Evolutionary conservation across 202 grass and related monocot species (phyloP).

Genomic region (Tripidium arundinaceum): DNA sequence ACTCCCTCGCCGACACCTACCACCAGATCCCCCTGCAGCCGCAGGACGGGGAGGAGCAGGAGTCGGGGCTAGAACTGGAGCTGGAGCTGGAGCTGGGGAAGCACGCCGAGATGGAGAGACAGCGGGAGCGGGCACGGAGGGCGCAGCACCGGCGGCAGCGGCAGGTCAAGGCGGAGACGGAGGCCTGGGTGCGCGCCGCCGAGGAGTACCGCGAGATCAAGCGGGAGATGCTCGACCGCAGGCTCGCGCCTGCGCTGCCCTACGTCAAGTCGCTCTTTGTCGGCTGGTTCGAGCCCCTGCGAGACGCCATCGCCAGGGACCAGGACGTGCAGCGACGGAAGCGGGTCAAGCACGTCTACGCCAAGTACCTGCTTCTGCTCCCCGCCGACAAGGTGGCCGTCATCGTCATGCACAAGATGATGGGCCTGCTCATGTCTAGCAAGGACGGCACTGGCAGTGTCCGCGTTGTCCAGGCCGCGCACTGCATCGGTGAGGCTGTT

Average conservation of each 20-base stretch:
- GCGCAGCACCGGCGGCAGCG: conserved; percentile 50
- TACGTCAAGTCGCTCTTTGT: conserved; percentile 94
- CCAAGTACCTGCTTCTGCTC: conserved; percentile 45
- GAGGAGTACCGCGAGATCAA: conserved; percentile 88
- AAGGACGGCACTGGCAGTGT: conserved; percentile 64
- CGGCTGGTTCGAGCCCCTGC: conserved; percentile 86
- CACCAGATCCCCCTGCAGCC: conserved; percentile 43
- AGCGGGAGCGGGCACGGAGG: conserved; percentile 22
- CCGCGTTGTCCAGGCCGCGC: conserved; percentile 61
- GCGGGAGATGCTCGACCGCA: conserved; percentile 85
- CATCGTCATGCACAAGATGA: conserved; percentile 97
- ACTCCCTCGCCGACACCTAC: conserved; percentile 45
- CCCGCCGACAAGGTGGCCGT: conserved; percentile 94
- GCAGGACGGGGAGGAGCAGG: neutral
- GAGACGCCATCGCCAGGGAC: conserved; percentile 56
- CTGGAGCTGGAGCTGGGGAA: conserved; percentile 21
- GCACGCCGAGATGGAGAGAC: neutral
- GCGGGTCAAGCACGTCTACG: conserved; percentile 23
- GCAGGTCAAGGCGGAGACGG: conserved; percentile 82
- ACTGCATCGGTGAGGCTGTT: conserved; percentile 63
- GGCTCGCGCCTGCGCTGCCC: conserved; percentile 80
- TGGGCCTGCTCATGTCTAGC: conserved; percentile 81
- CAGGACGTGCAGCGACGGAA: conserved; percentile 39
- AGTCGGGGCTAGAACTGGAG: neutral
- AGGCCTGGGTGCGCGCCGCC: conserved; percentile 76